Percentiles rank a stretch among this genome's conserved stretches.
These are phyloP conservation scores for Cydonia oblonga DNA, from an alignment of 331 rosid species.

Conservation along the genomic window DNA sequence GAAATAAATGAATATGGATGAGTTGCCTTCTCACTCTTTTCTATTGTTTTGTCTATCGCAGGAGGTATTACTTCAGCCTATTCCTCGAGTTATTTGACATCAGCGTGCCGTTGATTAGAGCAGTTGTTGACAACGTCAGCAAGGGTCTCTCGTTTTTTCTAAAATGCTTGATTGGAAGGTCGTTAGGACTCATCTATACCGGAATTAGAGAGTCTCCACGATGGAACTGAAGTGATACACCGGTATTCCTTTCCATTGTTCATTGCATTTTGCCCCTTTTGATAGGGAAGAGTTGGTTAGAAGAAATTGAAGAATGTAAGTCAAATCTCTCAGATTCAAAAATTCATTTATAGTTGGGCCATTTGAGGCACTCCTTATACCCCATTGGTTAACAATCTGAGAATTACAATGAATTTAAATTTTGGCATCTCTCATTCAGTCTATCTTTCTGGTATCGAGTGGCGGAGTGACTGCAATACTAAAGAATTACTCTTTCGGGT, in stretches of 20 bases:
- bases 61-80: conserved; percentile 91
- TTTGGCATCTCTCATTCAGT: neutral
- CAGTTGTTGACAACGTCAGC: conserved; percentile 59
- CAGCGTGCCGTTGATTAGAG: conserved; percentile 60
- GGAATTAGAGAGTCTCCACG: conserved; percentile 81
- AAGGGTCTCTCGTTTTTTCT: conserved; percentile 69
- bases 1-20: neutral
- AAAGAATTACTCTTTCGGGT: neutral
- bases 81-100: conserved; percentile 76
- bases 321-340: neutral
- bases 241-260: neutral
- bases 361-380: neutral
- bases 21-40: conserved; percentile 3
- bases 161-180: conserved; percentile 83
- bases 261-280: neutral
- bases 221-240: conserved; percentile 65
- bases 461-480: neutral
- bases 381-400: neutral
- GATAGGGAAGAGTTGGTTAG: neutral
- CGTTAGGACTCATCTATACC: conserved; percentile 79
- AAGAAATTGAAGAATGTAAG: conserved; percentile 5
- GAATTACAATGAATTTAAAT: neutral
- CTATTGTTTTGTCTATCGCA: conserved; percentile 24
- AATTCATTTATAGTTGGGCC: conserved; percentile 1
- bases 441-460: neutral